A percentile compares a stretch with the other conserved stretches of the same genome.
Evolutionary conservation across 768 basidiomycete species (phyloP).

Genomic region (Pholiota molesta): DNA sequence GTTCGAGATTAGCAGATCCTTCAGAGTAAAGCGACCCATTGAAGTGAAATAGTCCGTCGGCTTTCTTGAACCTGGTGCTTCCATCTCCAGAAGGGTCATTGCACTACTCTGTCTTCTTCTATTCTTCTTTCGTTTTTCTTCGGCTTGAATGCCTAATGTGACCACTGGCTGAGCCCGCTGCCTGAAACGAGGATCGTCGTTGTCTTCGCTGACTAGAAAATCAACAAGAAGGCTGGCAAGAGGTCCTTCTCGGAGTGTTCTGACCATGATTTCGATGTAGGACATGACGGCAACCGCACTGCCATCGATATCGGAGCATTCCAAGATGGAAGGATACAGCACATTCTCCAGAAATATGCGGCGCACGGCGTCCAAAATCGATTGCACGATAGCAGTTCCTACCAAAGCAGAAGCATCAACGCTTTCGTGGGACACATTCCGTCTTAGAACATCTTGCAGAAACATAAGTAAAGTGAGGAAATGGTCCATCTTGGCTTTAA

Average conservation of each 20-base stretch:
- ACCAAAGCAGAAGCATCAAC: constrained; percentile 67
- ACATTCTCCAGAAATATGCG: constrained; percentile 91
- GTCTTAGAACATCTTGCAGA: constrained; percentile 82
- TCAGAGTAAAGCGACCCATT: constrained; percentile 87
- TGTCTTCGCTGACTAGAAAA: constrained; percentile 86
- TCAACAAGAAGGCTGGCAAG: constrained; percentile 73
- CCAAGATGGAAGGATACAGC: constrained; percentile 89
- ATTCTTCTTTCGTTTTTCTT: constrained; percentile 48
- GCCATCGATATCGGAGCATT: constrained; percentile 92
- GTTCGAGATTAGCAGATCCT: constrained; percentile 84
- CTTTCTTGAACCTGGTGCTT: constrained; percentile 71
- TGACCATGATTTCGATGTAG: constrained; percentile 88
- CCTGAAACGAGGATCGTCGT: constrained; percentile 56
- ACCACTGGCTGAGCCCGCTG: constrained; percentile 49
- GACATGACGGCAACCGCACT: constrained; percentile 96
- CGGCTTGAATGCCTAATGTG: constrained; percentile 41
- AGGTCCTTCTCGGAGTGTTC: constrained; percentile 68
- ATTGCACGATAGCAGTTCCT: constrained; percentile 79
- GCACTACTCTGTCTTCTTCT: constrained; percentile 82
- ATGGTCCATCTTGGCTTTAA: constrained; percentile 81
- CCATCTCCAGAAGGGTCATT: constrained; percentile 87
- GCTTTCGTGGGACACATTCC: constrained; percentile 55
- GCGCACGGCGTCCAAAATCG: constrained; percentile 81
- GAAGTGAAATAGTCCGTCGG: constrained; percentile 85
- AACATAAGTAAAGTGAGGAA: constrained; percentile 92